Base-by-base conservation (phyloP, 2,329 filamentous ascomycete genomes). In the Fusarium sp. region DNA sequence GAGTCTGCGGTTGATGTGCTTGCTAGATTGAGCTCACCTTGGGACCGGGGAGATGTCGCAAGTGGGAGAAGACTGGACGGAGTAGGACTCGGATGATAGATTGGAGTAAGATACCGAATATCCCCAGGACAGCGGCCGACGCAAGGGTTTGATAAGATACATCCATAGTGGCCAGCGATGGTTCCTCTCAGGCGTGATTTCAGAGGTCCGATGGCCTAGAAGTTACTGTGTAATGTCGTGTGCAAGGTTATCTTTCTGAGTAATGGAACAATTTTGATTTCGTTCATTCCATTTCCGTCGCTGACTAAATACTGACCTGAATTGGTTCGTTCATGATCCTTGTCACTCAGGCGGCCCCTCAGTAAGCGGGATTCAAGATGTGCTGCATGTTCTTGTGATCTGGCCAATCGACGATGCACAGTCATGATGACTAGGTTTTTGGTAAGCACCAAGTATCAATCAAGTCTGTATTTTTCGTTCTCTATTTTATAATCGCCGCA, bases 31-130 rank as follows among this genome's bases (percentile, higher is more conserved):
- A 5, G 7, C 19, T 35, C 20, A 65, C 62, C 20, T 39, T 44
- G 2, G 62, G 62, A 1, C 62, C 22, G 6, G 62, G 62, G n/a
- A 66, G 35, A n/a, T 51, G 35, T 1, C 15, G 14, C 2, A 66
- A 3, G 3, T 7, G 1, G 1, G 46, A 53, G 24, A 32, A 41
- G 4, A 13, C n/a, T 7, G 45, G 33, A 14, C 40, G 26, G 7
- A 61, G 45, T 3, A 26, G 0, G 5, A 22, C 15, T 26, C n/a
- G 19, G 26, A 45, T 7, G 20, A 52, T n/a, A 3, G 11, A 45
- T 9, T 53, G 10, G 1, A 32, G 6, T 4, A 32, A 5, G 9
- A 61, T 2, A 0, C 22, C 7, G 6, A 45, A 1, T 0, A 52
- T 13, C 4, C 4, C 22, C 1, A 61, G 2, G 11, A 17, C 6